Evolutionary conservation across 495 filamentous ascomycete genomes (phyloP), one percentile per base, ranked within the genome.

Genomic region (Aspergillus sclerotiicarbonarius): DNA sequence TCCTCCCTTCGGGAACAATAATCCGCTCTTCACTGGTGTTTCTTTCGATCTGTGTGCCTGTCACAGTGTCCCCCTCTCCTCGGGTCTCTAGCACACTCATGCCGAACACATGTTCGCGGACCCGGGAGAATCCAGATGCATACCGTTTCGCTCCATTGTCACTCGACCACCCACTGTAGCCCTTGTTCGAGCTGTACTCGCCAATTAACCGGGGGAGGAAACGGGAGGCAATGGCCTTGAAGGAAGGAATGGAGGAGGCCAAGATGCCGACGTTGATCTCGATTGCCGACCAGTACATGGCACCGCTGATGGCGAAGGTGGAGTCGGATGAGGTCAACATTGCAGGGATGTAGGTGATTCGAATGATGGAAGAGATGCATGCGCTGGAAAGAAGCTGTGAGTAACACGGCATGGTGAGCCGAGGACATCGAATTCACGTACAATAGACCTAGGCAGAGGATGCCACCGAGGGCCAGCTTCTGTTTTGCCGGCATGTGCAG

Each of bases 221-320:
- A 46, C 70, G 73, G 7, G 68, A 74, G 32, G 70, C 68, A 45
- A 76, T 76, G 20, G 73, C 71, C 31, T 76, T 76, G 64, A 76
- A 76, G 43, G 72, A 73, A 3, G 74, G 74, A 29, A 77, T 76
- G 30, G 71, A 77, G 33, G 70, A 62, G 21, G 70, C 68, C 46
- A 77, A 62, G 50, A 77, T 73, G 44, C 70, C 74, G 54, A 77
- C 58, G 65, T 77, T 75, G 62, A 71, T 73, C 45, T 77, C 74
- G 53, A 77, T 72, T 18, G 71, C 69, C 30, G 74, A 77, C 74
- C 74, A 77, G 60, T 75, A 75, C 73, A 76, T 76, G 37, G 73
- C 70, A 41, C 67, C 72, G 58, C 65, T 71, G 57, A 73, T 73
- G 31, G 66, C 74, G 60, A 71, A 74, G 35, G 73, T 76, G 20